A percentile compares a stretch with the other conserved stretches of the same genome.
Conservation (phyloP, 2,329 filamentous ascomycete species). For the Epichloe typhina region DNA sequence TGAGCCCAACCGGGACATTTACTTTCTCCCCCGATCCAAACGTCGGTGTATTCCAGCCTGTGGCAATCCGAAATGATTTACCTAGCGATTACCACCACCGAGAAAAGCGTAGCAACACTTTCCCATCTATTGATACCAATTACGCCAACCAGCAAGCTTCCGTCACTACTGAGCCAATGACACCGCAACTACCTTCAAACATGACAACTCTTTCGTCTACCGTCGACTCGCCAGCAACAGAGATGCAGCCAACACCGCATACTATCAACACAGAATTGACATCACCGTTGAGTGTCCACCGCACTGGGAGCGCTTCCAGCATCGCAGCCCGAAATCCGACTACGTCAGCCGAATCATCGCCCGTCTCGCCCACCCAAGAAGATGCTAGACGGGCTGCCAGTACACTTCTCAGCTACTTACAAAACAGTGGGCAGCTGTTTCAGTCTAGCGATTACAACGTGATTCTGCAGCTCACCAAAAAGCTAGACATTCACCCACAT, state of each 20-base stretch:
- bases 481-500: constrained; percentile 56
- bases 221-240: constrained; percentile 37
- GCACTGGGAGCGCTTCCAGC: constrained; percentile 22
- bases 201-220: constrained; percentile 37
- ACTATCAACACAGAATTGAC: constrained; percentile 31
- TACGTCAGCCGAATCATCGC: constrained; percentile 36
- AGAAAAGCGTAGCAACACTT: constrained; percentile 63
- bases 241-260: constrained; percentile 28
- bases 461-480: constrained; percentile 74
- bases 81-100: constrained; percentile 55
- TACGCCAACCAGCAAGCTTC: constrained; percentile 30
- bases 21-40: constrained; percentile 67
- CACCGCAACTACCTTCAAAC: constrained; percentile 34
- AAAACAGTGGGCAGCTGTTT: constrained; percentile 49
- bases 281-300: constrained; percentile 22
- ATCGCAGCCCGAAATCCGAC: constrained; percentile 16
- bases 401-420: constrained; percentile 69
- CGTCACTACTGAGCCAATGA: constrained; percentile 28
- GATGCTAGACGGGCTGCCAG: constrained; percentile 74
- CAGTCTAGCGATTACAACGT: constrained; percentile 67
- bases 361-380: constrained; percentile 64
- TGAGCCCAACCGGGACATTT: constrained; percentile 65
- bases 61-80: constrained; percentile 20
- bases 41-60: constrained; percentile 45
- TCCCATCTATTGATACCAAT: constrained; percentile 58